These are phyloP conservation scores for Phytophthora sojae DNA, from an alignment of 352 stramenopile species.

Conservation along the genomic window DNA sequence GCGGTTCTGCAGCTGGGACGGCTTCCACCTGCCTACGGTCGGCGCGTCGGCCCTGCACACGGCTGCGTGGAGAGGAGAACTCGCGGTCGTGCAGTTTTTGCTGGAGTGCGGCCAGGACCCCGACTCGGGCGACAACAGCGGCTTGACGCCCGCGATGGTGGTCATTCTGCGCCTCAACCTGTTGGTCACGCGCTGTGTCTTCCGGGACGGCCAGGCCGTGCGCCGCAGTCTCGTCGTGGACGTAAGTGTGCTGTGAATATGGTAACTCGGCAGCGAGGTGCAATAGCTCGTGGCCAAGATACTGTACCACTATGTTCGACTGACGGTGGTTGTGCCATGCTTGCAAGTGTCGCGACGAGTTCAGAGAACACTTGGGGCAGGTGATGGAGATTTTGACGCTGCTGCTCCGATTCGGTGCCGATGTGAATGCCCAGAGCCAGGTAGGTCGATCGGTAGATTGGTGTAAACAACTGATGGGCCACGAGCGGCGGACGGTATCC, in stretches of 20 bases:
- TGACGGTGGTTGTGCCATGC: background rate
- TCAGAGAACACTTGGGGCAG: constrained; percentile 3
- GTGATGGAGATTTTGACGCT: constrained; percentile 8
- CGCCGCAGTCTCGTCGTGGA: constrained; percentile 28
- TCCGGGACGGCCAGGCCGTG: constrained; percentile 18
- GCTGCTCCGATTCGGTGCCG: constrained; percentile 2
- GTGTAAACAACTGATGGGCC: background rate
- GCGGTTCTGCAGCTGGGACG: constrained; percentile 23
- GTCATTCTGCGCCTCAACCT: constrained; percentile 28
- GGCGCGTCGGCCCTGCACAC: constrained; percentile 29
- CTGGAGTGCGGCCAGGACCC: constrained; percentile 24
- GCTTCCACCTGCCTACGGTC: constrained; percentile 23
- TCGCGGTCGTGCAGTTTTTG: constrained; percentile 20
- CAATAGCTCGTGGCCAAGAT: background rate
- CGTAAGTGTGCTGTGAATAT: constrained; percentile 9
- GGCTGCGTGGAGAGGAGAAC: constrained; percentile 21
- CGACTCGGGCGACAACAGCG: constrained; percentile 18
- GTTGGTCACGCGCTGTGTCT: constrained; percentile 30
- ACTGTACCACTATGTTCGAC: constrained; percentile 1
- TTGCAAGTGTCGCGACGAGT: constrained; percentile 26
- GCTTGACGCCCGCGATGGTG: constrained; percentile 32
- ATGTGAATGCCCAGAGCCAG: constrained; percentile 13
- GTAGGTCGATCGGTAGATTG: background rate
- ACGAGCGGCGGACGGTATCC: background rate
- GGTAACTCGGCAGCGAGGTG: background rate